These are phyloP conservation scores for Colletotrichum sansevieriae DNA, from an alignment of 2,329 filamentous ascomycete genomes.

Conservation along the genomic window DNA sequence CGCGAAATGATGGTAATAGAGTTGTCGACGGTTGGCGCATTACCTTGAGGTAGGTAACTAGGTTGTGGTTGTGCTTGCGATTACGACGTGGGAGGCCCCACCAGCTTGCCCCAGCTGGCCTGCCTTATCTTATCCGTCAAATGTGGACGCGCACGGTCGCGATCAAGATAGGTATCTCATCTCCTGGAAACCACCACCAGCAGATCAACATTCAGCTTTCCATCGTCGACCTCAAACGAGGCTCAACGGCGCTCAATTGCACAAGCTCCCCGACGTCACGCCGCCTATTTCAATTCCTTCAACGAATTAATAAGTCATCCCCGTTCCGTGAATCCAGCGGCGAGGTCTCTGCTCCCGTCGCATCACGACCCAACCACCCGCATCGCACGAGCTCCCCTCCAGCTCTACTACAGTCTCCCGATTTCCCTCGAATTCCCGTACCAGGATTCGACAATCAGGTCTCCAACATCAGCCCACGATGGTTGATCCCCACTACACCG, in stretches of 20 bases:
- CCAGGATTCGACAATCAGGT: neutral
- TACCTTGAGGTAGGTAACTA: neutral
- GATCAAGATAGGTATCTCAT: slow-evolving; percentile 25
- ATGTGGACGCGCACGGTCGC: neutral
- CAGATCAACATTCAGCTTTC: slow-evolving; percentile 10
- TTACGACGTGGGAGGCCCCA: too few relatives aligned
- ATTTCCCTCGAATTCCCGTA: neutral
- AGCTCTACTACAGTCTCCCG: neutral
- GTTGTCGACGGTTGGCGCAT: neutral
- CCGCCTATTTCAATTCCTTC: neutral
- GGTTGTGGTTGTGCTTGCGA: too few relatives aligned
- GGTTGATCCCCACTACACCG: slow-evolving; percentile 22
- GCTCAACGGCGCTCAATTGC: neutral
- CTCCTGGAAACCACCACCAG: slow-evolving; percentile 14
- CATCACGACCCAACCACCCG: neutral
- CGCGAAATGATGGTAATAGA: neutral
- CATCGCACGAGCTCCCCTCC: neutral
- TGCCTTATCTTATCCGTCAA: slow-evolving; percentile 30
- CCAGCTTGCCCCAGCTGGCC: neutral
- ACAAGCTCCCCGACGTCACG: neutral
- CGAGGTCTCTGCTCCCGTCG: too few relatives aligned
- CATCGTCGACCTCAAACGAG: slow-evolving; percentile 1
- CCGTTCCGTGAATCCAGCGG: too few relatives aligned
- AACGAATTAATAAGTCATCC: too few relatives aligned
- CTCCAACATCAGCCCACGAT: neutral